phyloP scores from a whole-genome alignment of 345 rosid genomes.

The Camelina sativa region DNA sequence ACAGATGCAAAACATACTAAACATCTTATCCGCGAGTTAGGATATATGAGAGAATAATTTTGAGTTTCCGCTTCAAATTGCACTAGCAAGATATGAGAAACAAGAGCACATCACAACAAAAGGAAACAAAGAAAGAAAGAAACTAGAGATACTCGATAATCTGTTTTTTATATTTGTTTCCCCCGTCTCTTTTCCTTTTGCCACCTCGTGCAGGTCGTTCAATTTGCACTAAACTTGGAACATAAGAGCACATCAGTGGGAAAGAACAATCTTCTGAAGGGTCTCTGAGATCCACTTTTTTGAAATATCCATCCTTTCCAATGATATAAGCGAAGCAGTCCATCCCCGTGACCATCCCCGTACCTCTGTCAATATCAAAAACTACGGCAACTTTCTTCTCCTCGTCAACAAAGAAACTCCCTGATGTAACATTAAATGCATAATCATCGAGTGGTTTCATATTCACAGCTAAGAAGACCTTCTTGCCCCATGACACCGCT shows the following conservation, averaged over 20 bases:
- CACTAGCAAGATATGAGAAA: no score
- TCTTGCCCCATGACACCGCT: background rate
- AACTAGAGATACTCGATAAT: no score
- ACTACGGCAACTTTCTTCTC: slow-evolving; percentile 3
- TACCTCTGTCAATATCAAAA: background rate
- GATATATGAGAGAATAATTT: no score
- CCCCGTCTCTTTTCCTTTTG: no score
- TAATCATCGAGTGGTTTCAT: background rate
- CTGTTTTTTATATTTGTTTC: no score
- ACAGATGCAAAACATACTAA: no score
- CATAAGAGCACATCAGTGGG: slow-evolving; percentile 5
- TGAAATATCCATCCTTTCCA: slow-evolving; percentile 6
- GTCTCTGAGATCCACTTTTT: background rate
- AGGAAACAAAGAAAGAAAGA: no score
- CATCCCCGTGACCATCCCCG: background rate
- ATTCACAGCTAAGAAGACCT: background rate
- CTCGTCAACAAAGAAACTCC: slow-evolving; percentile 15
- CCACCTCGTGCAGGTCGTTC: no score
- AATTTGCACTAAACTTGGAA: no score
- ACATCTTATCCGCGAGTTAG: no score
- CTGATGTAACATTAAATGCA: background rate
- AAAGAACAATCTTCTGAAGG: background rate
- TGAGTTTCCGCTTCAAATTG: no score
- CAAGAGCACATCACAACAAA: no score
- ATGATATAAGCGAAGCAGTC: background rate